Conservation (phyloP, 108 stramenopile genomes). For the Cyclotella choctawhatcheeana region DNA sequence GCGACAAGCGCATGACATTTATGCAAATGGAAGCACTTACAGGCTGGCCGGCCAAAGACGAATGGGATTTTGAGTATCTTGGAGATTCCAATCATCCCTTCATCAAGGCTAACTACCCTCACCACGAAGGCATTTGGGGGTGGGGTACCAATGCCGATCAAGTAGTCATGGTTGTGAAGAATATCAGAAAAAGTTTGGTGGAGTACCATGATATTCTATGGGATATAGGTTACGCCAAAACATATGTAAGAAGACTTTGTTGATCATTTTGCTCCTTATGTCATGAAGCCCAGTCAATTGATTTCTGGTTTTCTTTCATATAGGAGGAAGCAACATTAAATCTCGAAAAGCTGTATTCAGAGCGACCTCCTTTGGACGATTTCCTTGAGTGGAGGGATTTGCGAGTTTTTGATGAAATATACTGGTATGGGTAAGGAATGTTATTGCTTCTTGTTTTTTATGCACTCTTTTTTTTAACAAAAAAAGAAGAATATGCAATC, state of each 20-base stretch:
- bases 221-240: conserved; percentile 38
- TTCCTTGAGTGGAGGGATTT: conserved; percentile 41
- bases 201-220: conserved; percentile 48
- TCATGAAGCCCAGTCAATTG: background rate
- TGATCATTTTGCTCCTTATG: background rate
- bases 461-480: background rate
- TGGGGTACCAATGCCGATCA: conserved; percentile 46
- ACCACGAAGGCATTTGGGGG: conserved; percentile 55
- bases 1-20: conserved; percentile 52
- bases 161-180: conserved; percentile 36
- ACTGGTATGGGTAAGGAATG: conserved; percentile 37
- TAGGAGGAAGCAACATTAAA: background rate
- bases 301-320: background rate
- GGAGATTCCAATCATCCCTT: conserved; percentile 53
- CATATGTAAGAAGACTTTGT: conserved; percentile 18
- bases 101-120: conserved; percentile 59
- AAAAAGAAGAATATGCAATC: too few relatives aligned
- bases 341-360: background rate
- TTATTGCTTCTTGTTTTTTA: background rate
- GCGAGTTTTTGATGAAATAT: conserved; percentile 31
- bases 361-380: conserved; percentile 22
- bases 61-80: conserved; percentile 48
- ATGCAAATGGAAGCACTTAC: conserved; percentile 57
- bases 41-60: conserved; percentile 26
- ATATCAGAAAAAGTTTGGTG: conserved; percentile 27